Conservation (phyloP, 306 rosid genomes). For the Dalbergia cultrata region DNA sequence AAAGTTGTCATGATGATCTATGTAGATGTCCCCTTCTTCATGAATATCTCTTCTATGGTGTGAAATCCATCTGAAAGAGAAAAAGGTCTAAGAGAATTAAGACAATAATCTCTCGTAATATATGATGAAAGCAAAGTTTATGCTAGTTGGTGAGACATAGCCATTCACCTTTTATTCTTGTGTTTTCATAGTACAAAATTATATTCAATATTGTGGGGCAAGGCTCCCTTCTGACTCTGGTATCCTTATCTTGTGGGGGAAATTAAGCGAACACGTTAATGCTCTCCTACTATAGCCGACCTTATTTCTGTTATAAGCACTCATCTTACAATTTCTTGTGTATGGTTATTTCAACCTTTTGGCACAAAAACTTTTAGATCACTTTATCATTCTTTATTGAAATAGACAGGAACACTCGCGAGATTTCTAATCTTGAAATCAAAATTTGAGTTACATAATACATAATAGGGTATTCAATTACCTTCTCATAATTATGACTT, state of each 20-base stretch:
- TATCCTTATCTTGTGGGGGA: slow-evolving; percentile 16
- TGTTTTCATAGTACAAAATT: not conserved
- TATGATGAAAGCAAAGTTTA: slow-evolving; percentile 9
- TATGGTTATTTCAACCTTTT: slow-evolving; percentile 35
- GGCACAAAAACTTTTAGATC: slow-evolving; percentile 6
- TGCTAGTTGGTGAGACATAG: slow-evolving; percentile 20
- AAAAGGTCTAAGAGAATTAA: not conserved
- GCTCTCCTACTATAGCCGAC: slow-evolving; percentile 18
- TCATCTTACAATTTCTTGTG: slow-evolving; percentile 18
- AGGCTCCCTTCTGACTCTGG: not conserved
- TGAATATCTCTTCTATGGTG: not conserved
- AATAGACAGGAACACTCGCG: slow-evolving; percentile 13
- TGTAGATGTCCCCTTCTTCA: no score
- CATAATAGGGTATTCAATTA: not conserved
- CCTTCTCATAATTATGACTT: slow-evolving; percentile 9
- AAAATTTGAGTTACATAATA: not conserved
- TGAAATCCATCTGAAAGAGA: not conserved
- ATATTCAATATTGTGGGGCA: not conserved
- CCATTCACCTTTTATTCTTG: slow-evolving; percentile 20
- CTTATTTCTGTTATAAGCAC: slow-evolving; percentile 25
- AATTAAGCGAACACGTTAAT: slow-evolving; percentile 16
- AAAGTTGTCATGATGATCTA: no score
- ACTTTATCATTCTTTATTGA: slow-evolving; percentile 15
- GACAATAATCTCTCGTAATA: not conserved
- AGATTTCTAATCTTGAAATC: not conserved